Evolutionary conservation across 2,329 filamentous ascomycete species (phyloP), one percentile per base, ranked within the genome.

Genomic region (Tothia fuscella): DNA sequence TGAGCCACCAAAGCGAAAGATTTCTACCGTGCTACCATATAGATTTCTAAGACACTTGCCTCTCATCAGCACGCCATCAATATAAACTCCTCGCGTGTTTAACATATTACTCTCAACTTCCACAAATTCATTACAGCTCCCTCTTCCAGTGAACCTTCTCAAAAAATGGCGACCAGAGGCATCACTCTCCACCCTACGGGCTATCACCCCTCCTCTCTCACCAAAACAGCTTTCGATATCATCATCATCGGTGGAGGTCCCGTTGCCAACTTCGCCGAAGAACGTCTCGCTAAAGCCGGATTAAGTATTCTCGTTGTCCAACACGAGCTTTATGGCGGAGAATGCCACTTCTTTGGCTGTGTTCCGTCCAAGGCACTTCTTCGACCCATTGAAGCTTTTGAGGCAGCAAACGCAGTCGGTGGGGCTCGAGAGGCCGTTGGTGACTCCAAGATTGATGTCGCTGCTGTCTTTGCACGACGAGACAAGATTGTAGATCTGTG

Each of bases 351-450:
- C 31, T 47, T 33, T 16, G 46, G 22, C 4, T 47, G 46, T 32
- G 30, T 47, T 14, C 46, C 46, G 13, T 43, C 39, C 14, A 46
- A 47, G 33, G 46, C 46, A 19, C 38, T 47, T 12, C 44, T 47
- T 14, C 46, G 46, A 7, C 46, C 46, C 6, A 14, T 24, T 17
- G 44, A 47, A 42, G 46, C 46, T 13, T 32, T 46, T n/a, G 40
- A 46, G 16, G 46, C 42, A n/a, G 46, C 44, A 5, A 39, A 44
- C 21, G 44, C 39, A 14, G 41, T 47, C 22, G 39, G 35, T 20
- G 46, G 46, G 17, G 46, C 44, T 10, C 17, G 33, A 19, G 46
- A 47, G 26, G 29, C 20, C 10, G 17, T 47, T 22, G 28, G 32
- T 13, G 12, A 21, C 12, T 14, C 5, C 9, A 28, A 35, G n/a